These are phyloP conservation scores for Globisporangium paddicum DNA, from an alignment of 352 stramenopile species.

Conservation along the genomic window DNA sequence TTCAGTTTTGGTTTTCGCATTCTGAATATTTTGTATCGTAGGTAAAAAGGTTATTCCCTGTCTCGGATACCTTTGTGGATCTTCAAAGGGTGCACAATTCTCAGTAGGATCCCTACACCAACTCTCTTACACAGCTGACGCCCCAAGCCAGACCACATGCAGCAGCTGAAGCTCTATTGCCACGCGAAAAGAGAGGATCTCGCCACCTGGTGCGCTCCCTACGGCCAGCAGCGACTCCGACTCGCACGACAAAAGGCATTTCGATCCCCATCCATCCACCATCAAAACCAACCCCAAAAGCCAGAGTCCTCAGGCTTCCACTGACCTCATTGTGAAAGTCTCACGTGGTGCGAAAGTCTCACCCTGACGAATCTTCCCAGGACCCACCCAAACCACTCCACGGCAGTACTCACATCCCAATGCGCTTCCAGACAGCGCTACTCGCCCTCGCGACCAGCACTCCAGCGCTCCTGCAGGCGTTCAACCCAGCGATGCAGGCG, in stretches of 20 bases:
- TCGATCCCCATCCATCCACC: not conserved
- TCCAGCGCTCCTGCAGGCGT: not conserved
- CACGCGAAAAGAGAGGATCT: not conserved
- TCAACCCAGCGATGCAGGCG: not conserved
- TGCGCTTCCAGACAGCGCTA: not conserved
- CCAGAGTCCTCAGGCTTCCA: slow-evolving; percentile 5
- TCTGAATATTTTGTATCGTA: too few relatives aligned
- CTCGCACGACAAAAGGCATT: not conserved
- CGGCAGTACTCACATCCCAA: too few relatives aligned
- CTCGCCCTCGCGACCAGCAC: slow-evolving; percentile 6
- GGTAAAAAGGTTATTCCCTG: too few relatives aligned
- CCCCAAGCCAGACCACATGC: too few relatives aligned
- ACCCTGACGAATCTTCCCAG: not conserved
- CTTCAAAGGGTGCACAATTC: too few relatives aligned
- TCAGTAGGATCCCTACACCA: too few relatives aligned
- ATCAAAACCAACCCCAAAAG: not conserved
- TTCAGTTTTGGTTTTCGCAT: too few relatives aligned
- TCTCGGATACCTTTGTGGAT: too few relatives aligned
- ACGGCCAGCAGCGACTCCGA: not conserved
- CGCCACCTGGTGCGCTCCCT: not conserved
- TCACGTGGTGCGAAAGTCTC: slow-evolving; percentile 5
- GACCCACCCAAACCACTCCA: not conserved
- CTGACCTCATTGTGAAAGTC: not conserved
- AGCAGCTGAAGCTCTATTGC: too few relatives aligned
- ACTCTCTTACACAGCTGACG: too few relatives aligned